Percentiles rank a stretch among this genome's conserved stretches.
Conservation (phyloP, 495 filamentous ascomycete species). For the Tuber microsphaerosporum region DNA sequence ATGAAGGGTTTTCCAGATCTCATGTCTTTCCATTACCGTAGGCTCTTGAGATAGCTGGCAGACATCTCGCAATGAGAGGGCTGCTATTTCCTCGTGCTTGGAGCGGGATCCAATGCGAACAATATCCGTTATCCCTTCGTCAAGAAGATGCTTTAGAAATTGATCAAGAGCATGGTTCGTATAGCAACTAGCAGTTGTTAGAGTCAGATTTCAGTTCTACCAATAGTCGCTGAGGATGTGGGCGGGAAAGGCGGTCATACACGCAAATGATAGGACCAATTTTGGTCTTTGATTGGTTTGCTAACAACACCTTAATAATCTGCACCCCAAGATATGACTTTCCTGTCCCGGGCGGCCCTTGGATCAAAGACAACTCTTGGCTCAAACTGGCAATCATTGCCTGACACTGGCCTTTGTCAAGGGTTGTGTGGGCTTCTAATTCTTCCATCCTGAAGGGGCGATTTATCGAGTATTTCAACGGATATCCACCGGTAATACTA, state of each 20-base stretch:
- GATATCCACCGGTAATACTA: conserved; percentile 20
- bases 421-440: conserved; percentile 26
- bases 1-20: conserved; percentile 32
- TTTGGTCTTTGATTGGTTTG: conserved; percentile 47
- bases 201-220: not conserved
- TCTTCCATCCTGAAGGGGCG: conserved; percentile 7
- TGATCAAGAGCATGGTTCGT: conserved; percentile 74
- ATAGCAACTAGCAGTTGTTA: conserved; percentile 46
- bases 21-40: conserved; percentile 47
- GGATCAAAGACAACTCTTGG: conserved; percentile 57
- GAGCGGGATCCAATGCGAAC: conserved; percentile 64
- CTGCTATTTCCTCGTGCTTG: conserved; percentile 53
- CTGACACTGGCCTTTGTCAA: conserved; percentile 45
- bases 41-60: conserved; percentile 30
- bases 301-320: conserved; percentile 57
- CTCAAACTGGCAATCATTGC: conserved; percentile 54
- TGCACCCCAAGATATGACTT: conserved; percentile 49
- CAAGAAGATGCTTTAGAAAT: conserved; percentile 57
- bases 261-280: conserved; percentile 61
- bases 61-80: conserved; percentile 48
- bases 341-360: conserved; percentile 77
- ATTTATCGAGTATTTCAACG: conserved; percentile 25
- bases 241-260: conserved; percentile 17
- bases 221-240: conserved; percentile 37
- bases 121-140: conserved; percentile 53